Evolutionary conservation across 352 stramenopile genomes (phyloP).

Genomic region (Pythium vanterpoolii): DNA sequence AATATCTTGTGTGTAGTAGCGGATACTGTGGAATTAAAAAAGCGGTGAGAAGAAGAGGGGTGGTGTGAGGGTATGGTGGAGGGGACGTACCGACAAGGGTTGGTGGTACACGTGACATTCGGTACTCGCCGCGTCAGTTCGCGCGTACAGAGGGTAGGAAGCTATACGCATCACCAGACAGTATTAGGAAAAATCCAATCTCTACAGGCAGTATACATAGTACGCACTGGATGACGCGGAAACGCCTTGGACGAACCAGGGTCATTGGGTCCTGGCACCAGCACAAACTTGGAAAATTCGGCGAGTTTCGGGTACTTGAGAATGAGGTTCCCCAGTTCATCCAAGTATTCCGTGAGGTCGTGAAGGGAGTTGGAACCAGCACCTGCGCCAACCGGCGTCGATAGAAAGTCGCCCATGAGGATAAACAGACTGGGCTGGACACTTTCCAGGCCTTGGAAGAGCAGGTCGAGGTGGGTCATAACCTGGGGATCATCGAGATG

Average conservation of each 20-base stretch:
- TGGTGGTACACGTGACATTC: slow-evolving; percentile 84
- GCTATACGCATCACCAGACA: slow-evolving; percentile 24
- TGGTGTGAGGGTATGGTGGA: neutral
- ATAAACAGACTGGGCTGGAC: slow-evolving; percentile 86
- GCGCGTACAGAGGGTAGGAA: slow-evolving; percentile 65
- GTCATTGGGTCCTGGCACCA: slow-evolving; percentile 92
- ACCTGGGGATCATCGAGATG: slow-evolving; percentile 91
- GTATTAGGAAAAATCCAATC: neutral
- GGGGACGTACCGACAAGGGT: slow-evolving; percentile 79
- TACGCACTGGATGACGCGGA: slow-evolving; percentile 68
- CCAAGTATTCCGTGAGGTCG: slow-evolving; percentile 83
- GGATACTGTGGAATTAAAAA: slow-evolving; percentile 45
- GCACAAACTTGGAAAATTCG: slow-evolving; percentile 85
- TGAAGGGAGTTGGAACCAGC: slow-evolving; percentile 62
- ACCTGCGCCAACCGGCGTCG: slow-evolving; percentile 68
- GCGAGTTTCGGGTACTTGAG: slow-evolving; percentile 80
- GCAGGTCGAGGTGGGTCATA: slow-evolving; percentile 83
- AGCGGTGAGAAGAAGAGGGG: neutral
- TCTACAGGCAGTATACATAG: neutral
- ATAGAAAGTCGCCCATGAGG: slow-evolving; percentile 94
- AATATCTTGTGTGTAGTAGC: slow-evolving; percentile 92
- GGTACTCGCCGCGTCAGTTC: slow-evolving; percentile 68
- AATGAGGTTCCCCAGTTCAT: slow-evolving; percentile 91
- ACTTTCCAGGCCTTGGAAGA: slow-evolving; percentile 87
- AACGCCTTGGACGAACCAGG: slow-evolving; percentile 78